Conservation (phyloP, 176 grass and related monocot genomes). For the Neostapfia colusana region DNA sequence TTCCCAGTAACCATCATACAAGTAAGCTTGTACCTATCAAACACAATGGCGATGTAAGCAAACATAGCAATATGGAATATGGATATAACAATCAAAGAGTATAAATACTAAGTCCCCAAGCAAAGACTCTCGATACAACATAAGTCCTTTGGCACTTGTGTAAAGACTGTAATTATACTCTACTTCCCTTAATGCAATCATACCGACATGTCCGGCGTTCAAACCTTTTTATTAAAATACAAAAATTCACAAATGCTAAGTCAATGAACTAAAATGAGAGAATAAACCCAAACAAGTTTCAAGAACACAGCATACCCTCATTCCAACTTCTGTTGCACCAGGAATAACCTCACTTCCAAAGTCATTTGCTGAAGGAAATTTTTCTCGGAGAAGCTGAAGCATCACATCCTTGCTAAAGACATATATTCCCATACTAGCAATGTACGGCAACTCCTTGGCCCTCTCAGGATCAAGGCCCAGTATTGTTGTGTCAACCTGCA, state of each 20-base stretch:
- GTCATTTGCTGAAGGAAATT: conserved; percentile 89
- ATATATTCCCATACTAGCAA: conserved; percentile 99
- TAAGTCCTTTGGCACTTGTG: no score
- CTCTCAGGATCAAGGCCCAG: conserved; percentile 73
- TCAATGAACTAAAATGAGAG: conserved; percentile 1
- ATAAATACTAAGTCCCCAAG: neutral
- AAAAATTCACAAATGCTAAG: neutral
- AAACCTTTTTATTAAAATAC: no score
- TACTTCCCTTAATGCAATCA: no score
- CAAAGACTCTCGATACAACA: conserved; percentile 8
- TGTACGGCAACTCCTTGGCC: conserved; percentile 87
- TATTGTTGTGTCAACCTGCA: conserved; percentile 93
- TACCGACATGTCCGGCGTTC: no score
- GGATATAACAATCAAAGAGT: neutral
- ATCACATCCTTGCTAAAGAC: conserved; percentile 94
- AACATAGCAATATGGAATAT: conserved; percentile 27
- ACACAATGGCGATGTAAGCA: conserved; percentile 33
- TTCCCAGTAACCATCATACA: conserved; percentile 99
- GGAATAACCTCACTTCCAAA: conserved; percentile 99
- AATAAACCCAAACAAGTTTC: neutral
- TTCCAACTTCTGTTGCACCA: conserved; percentile 82
- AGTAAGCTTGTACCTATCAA: conserved; percentile 85
- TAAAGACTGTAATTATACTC: no score
- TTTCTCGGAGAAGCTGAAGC: conserved; percentile 78
- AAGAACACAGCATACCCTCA: conserved; percentile 68